These are phyloP conservation scores for Cutaneotrichosporon spelunceum DNA, from an alignment of 1,284 basidiomycete species.

Conservation along the genomic window DNA sequence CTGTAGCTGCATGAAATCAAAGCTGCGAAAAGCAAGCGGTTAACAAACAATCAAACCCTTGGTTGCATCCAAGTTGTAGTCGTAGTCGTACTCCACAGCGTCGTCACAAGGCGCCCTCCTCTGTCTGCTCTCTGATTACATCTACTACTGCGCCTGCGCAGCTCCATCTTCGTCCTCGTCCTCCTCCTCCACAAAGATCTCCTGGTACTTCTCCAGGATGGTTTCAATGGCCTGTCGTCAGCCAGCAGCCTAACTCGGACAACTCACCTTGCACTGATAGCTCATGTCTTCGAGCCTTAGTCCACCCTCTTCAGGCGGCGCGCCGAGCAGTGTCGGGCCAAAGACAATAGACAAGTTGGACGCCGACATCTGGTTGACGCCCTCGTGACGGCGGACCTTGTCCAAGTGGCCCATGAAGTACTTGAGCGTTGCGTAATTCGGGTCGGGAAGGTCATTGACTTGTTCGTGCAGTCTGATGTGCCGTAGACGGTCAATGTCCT, in stretches of 20 bases:
- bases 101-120: neutral
- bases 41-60: neutral
- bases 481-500: conserved; percentile 86
- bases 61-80: neutral
- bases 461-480: conserved; percentile 94
- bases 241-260: conserved; percentile 26
- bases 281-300: conserved; percentile 60
- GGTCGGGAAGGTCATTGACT: conserved; percentile 95
- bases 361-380: conserved; percentile 86
- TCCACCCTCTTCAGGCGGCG: conserved; percentile 54
- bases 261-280: conserved; percentile 63
- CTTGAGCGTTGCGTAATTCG: conserved; percentile 96
- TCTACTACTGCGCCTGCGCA: conserved; percentile 14
- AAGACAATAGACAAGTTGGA: conserved; percentile 96
- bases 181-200: conserved; percentile 75
- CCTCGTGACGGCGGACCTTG: conserved; percentile 71
- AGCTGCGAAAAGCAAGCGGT: conserved; percentile 6
- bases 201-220: conserved; percentile 76
- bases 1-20: conserved; percentile 13
- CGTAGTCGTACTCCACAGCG: neutral
- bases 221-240: conserved; percentile 71
- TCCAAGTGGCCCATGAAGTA: conserved; percentile 92
- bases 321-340: conserved; percentile 86
- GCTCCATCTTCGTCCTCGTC: conserved; percentile 19
- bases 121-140: conserved; percentile 6